Base-by-base conservation (phyloP, 2,329 filamentous ascomycete genomes). In the Trichoderma afroharzianum region DNA sequence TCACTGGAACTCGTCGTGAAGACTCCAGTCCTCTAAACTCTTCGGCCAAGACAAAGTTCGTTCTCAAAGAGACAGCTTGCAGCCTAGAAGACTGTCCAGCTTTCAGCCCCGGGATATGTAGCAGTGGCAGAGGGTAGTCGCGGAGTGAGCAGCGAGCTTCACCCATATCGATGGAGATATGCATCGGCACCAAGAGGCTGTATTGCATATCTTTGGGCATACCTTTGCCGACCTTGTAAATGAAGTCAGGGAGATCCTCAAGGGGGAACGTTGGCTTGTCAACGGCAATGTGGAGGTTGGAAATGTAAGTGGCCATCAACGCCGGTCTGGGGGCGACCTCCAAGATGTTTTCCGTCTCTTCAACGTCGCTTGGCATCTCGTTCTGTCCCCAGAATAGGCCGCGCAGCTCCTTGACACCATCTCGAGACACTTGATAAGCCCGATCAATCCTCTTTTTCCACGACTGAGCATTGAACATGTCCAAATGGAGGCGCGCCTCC, bases 11-110 rank as follows among this genome's bases (percentile, higher is more conserved):
- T 76, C 92, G 89, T 43, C 95, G 88, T 2, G 91, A 92, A 3
- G 95, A 97, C 79, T 95, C 90, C 15, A 88, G 82, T 24, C 94
- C 93, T 73, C 94, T 88, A 76, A 91, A 97, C 79, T 99, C 97
- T 82, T 99, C 96, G 0, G 94, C 97, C 73, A 99, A 91, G 6
- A 99, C 95, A 79, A 99, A 98, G 78, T 99, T 93, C 1, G 95
- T 93, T 75, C 90, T 92, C 68, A 99, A 84, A 1, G 93, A 94
- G 79, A 97, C 88, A 64, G 94, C 92, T n/a, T 93, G 91, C 36
- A 95, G 82, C 70, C 93, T 89, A 6, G 92, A 88, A 1, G 94
- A 93, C 79, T 98, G 95, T 0, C 91, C 91, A 18, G 90, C 85
- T 72, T 93, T 92, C 73, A 98, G 88, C 0, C 91, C 88, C 0